Evolutionary conservation across 176 grass and related monocot species (phyloP), one percentile per base, ranked within the genome.

Genomic region (Saccharum spontaneum): DNA sequence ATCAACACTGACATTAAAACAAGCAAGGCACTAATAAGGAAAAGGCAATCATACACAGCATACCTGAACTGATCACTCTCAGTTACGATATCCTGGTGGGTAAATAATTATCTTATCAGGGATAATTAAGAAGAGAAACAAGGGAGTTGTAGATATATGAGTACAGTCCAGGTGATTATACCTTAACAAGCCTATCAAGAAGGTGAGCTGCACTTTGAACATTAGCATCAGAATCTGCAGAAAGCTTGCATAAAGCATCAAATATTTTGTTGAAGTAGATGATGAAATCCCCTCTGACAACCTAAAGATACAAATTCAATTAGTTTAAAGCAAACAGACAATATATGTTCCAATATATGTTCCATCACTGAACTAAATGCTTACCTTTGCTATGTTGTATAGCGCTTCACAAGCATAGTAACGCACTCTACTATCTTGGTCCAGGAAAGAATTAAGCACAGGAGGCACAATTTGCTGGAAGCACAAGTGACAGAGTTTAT

Each of bases 11-110:
- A 79, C 50, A 79, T 60, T 64, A 88, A 88, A 80, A 38, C 70
- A 59, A 76, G 55, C 59, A 92, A 18, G 50, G 36, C n/a, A 77
- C 38, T 33, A 8, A 80, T 61, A 65, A 6, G 3, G 54, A 59
- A 76, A 84, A 79, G 50, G 11, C 45, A 73, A 37, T 60, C 39
- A 54, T 73, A 67, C 43, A 45, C 3, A 43, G 52, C 65, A 69
- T 83, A 97, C 97, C 97, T 99, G 97, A 99, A 99, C 75, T 95
- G 94, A 86, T 99, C 97, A 82, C 97, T 99, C 88, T 99, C 97
- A 39, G 97, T 99, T 71, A 99, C 97, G 73, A 99, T 99, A 91
- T 99, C 97, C 97, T 98, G 87, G 78, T 87, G 78, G 41, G 86
- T 60, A 74, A 82, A 83, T 37, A 64, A 86, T 77, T 12, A 67